Percentiles rank a stretch among this genome's conserved stretches.
These are phyloP conservation scores for Madurella mycetomatis DNA, from an alignment of 2,329 filamentous ascomycete species.

Conservation along the genomic window DNA sequence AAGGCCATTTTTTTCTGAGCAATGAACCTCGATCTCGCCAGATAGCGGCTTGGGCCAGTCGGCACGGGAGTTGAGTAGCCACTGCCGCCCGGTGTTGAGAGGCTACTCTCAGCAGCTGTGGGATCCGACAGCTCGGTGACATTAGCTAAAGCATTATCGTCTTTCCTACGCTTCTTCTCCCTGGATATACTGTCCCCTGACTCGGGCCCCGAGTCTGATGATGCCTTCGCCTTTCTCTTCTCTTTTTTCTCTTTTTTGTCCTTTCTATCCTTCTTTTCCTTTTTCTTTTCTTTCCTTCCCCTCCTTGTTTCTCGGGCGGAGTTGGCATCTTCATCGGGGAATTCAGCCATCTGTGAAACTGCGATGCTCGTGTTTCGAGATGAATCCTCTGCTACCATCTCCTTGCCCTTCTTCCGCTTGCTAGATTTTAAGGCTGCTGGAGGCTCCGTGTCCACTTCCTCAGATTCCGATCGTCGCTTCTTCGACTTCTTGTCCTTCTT, in stretches of 20 bases:
- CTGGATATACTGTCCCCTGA: slow-evolving; percentile 27
- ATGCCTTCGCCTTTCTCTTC: slow-evolving; percentile 37
- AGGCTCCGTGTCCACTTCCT: slow-evolving; percentile 29
- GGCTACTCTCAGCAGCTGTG: slow-evolving; percentile 37
- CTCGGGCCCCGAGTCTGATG: slow-evolving; percentile 25
- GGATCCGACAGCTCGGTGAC: not conserved
- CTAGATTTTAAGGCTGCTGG: slow-evolving; percentile 32
- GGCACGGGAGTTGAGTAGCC: slow-evolving; percentile 28
- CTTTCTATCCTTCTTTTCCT: slow-evolving; percentile 32
- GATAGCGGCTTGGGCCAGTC: slow-evolving; percentile 55
- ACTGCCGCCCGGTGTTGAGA: slow-evolving; percentile 44
- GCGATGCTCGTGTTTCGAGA: not conserved
- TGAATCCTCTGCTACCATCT: slow-evolving; percentile 13
- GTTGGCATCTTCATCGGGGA: not conserved
- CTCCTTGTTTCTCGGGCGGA: slow-evolving; percentile 6
- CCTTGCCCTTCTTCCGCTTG: slow-evolving; percentile 24
- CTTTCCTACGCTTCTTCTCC: slow-evolving; percentile 25
- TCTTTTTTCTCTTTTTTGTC: slow-evolving; percentile 46
- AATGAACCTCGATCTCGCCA: slow-evolving; percentile 76
- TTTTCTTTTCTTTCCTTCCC: slow-evolving; percentile 33
- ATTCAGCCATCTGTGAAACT: not conserved
- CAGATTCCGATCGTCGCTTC: slow-evolving; percentile 46
- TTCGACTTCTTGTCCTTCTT: slow-evolving; percentile 39
- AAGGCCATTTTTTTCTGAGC: slow-evolving; percentile 82
- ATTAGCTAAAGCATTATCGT: slow-evolving; percentile 6